Percentiles rank a stretch among this genome's conserved stretches.
Evolutionary conservation across 148 eudicot species (phyloP).

Genomic region (Arbutus unedo): DNA sequence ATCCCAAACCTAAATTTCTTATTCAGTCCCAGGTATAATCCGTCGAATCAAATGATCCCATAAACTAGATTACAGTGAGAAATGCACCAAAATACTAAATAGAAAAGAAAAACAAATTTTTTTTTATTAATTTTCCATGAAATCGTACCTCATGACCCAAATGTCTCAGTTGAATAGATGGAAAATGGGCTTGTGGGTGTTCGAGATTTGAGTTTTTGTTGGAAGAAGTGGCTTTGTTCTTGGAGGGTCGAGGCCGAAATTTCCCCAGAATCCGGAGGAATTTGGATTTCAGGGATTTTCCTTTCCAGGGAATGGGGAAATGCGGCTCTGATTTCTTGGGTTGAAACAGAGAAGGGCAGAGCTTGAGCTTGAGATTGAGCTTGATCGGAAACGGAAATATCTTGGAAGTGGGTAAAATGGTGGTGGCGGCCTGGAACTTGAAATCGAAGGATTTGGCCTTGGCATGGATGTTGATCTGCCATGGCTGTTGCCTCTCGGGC

Average conservation of each 20-base stretch:
- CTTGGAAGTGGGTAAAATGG: not conserved
- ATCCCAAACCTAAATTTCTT: not conserved
- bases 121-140: not conserved
- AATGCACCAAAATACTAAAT: not conserved
- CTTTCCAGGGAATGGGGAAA: not conserved
- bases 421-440: slow-evolving; percentile 15
- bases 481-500: slow-evolving; percentile 9
- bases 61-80: too few relatives aligned
- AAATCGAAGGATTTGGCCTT: slow-evolving; percentile 10
- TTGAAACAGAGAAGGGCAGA: slow-evolving; percentile 2
- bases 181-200: slow-evolving; percentile 12
- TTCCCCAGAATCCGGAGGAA: slow-evolving; percentile 9
- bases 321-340: slow-evolving; percentile 9
- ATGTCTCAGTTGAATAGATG: not conserved
- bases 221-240: not conserved
- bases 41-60: not conserved
- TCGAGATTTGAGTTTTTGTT: not conserved
- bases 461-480: slow-evolving; percentile 9
- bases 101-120: not conserved
- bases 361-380: slow-evolving; percentile 8
- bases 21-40: not conserved
- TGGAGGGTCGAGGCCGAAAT: not conserved
- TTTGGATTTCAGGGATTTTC: slow-evolving; percentile 11
- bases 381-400: slow-evolving; percentile 8
- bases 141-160: not conserved